Conservation (phyloP, 2,329 filamentous ascomycete genomes). For the Diplodia mutila region DNA sequence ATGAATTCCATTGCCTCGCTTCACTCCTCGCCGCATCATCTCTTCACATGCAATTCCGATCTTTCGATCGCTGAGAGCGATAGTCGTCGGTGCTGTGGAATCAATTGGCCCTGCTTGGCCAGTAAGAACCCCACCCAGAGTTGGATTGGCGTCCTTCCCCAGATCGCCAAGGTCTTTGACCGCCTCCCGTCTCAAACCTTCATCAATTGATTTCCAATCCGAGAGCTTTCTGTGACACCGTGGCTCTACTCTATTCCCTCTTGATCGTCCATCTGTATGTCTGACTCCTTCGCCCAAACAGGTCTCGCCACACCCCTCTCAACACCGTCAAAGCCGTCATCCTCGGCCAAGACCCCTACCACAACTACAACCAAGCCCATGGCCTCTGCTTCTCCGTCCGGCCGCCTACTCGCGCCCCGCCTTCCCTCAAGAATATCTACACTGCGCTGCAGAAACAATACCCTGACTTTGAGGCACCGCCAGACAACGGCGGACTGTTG, state of each 20-base stretch:
- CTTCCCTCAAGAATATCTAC: constrained; percentile 93
- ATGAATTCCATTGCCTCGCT: not conserved
- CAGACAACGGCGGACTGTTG: constrained; percentile 78
- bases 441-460: constrained; percentile 86
- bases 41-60: not conserved
- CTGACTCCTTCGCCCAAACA: constrained; percentile 42
- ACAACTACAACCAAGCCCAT: constrained; percentile 93
- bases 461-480: constrained; percentile 73
- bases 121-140: not conserved
- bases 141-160: not conserved
- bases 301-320: constrained; percentile 92
- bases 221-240: not conserved
- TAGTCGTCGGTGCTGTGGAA: not conserved
- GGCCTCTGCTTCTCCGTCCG: constrained; percentile 95
- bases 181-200: not conserved
- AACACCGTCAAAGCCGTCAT: constrained; percentile 89
- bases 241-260: not conserved
- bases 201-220: not conserved
- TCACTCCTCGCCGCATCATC: not conserved
- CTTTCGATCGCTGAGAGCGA: not conserved
- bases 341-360: constrained; percentile 95
- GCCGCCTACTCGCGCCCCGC: constrained; percentile 83
- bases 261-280: not conserved
- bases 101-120: not conserved
- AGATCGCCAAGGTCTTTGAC: not conserved